phyloP scores from a whole-genome alignment of 2,329 filamentous ascomycete genomes.

The Gnomoniopsis smithogilvyi region DNA sequence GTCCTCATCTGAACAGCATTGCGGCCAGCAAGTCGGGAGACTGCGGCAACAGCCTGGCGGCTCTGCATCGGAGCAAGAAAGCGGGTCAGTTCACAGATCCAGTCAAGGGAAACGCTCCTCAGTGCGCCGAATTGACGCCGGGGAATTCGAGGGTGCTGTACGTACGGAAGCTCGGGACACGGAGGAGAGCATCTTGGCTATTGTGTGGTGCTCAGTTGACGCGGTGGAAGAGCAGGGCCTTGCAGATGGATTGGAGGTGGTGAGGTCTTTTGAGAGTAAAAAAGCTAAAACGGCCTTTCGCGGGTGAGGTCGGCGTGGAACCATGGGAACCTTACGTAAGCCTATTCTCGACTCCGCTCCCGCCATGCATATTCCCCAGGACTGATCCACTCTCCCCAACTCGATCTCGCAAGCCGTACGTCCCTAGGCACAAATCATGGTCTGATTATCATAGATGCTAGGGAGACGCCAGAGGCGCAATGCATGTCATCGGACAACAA shows the following conservation, averaged over 20 bases:
- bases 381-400: background rate
- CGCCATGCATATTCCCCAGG: background rate
- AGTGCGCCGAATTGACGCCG: background rate
- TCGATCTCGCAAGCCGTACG: too few species aligned
- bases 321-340: background rate
- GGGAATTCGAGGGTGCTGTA: constrained; percentile 19
- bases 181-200: constrained; percentile 54
- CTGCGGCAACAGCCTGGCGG: constrained; percentile 47
- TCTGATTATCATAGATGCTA: background rate
- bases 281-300: constrained; percentile 14
- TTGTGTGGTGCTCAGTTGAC: constrained; percentile 47
- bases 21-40: constrained; percentile 46
- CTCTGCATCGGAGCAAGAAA: constrained; percentile 32
- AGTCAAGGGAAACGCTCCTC: background rate
- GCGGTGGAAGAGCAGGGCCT: constrained; percentile 26
- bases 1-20: constrained; percentile 48
- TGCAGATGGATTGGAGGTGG: constrained; percentile 25
- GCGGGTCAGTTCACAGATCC: constrained; percentile 5
- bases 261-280: constrained; percentile 38
- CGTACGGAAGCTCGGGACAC: constrained; percentile 55
- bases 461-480: too few species aligned
- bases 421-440: background rate
- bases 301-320: constrained; percentile 13
- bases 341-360: background rate
- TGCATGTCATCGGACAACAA: too few species aligned